Conservation (phyloP, 352 stramenopile species). For the Nothophytophthora sp. region DNA sequence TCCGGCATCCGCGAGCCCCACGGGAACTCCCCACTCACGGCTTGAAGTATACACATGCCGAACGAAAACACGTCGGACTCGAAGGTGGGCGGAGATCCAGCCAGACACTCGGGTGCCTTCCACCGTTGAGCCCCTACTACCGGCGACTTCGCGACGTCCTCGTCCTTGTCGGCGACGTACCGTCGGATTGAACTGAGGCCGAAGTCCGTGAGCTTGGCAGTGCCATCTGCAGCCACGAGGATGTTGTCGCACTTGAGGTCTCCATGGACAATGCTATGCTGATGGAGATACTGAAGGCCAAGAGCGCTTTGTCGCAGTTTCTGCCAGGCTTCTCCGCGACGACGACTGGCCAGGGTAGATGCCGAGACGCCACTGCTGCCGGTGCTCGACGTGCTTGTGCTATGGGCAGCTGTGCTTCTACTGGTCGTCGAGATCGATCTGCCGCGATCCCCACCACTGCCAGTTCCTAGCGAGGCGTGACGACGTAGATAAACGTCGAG, state of each 20-base stretch:
- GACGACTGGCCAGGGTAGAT: too few species aligned
- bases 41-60: constrained; percentile 12
- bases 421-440: too few species aligned
- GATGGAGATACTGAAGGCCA: constrained; percentile 25
- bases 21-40: constrained; percentile 22
- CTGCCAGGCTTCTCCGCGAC: constrained; percentile 9
- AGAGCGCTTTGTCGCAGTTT: constrained; percentile 27
- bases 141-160: neutral
- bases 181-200: constrained; percentile 23
- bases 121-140: constrained; percentile 25
- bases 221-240: constrained; percentile 22
- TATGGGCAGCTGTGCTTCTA: too few species aligned
- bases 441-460: too few species aligned
- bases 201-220: constrained; percentile 34
- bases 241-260: constrained; percentile 38
- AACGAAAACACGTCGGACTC: constrained; percentile 10
- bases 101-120: constrained; percentile 31
- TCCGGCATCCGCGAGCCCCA: constrained; percentile 28
- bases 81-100: constrained; percentile 1
- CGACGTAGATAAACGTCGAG: constrained; percentile 16
- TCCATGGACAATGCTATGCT: constrained; percentile 20
- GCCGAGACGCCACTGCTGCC: too few species aligned
- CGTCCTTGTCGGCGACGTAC: constrained; percentile 12
- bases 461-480: too few species aligned
- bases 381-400: too few species aligned